Percentiles rank a stretch among this genome's conserved stretches.
Conservation (phyloP, 2,329 filamentous ascomycete species). For the Fusarium sp. region DNA sequence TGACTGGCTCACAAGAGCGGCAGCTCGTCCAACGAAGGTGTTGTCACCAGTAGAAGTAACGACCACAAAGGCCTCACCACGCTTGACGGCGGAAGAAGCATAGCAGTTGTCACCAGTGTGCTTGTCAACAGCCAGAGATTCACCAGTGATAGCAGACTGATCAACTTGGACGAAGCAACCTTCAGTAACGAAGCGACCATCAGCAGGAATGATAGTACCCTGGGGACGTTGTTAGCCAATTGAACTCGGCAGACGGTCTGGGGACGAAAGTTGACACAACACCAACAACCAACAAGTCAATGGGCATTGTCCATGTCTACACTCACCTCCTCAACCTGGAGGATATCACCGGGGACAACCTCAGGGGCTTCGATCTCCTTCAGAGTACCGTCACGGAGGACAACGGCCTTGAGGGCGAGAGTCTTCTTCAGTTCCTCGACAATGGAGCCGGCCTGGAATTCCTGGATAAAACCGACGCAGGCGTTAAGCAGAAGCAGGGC, state of each 20-base stretch:
- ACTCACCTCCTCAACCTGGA: slow-evolving; percentile 81
- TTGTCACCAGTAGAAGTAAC: slow-evolving; percentile 89
- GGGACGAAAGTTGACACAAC: too few relatives aligned
- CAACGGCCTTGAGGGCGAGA: slow-evolving; percentile 88
- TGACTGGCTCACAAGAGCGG: slow-evolving; percentile 86
- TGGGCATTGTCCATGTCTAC: too few relatives aligned
- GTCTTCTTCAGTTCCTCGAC: slow-evolving; percentile 94
- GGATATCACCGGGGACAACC: slow-evolving; percentile 91
- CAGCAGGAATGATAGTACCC: slow-evolving; percentile 91
- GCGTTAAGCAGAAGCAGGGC: slow-evolving; percentile 88
- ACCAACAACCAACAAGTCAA: too few relatives aligned
- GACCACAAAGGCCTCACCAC: slow-evolving; percentile 88
- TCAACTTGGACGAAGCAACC: slow-evolving; percentile 91
- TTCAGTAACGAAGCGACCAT: slow-evolving; percentile 88
- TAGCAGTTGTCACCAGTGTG: slow-evolving; percentile 86
- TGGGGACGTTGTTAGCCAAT: too few relatives aligned
- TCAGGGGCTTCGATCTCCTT: slow-evolving; percentile 86
- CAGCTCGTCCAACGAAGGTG: slow-evolving; percentile 91
- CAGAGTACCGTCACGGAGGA: slow-evolving; percentile 83
- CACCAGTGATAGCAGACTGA: slow-evolving; percentile 92
- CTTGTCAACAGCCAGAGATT: slow-evolving; percentile 93
- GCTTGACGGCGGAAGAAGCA: slow-evolving; percentile 90
- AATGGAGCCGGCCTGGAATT: slow-evolving; percentile 91
- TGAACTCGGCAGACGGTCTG: too few relatives aligned
- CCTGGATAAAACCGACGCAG: slow-evolving; percentile 87